Evolutionary conservation across 129 eudicot genomes (phyloP).

Genomic region (Dittrichia graveolens): DNA sequence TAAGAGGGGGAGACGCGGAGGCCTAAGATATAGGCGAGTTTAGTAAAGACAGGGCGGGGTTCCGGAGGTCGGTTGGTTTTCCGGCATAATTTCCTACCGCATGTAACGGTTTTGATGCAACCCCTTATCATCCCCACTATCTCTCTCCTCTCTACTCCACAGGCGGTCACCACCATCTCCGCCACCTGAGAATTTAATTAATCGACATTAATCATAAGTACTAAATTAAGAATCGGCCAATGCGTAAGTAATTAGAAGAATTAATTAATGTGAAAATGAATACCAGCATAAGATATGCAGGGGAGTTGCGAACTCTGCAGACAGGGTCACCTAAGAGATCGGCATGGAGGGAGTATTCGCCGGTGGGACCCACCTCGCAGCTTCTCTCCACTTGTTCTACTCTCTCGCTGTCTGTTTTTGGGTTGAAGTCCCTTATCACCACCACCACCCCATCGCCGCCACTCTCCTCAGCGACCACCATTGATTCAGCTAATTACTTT

Average conservation of each 20-base stretch:
- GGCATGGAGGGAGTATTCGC: slow-evolving; percentile 77
- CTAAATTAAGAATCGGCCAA: background rate
- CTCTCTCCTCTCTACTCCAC: slow-evolving; percentile 42
- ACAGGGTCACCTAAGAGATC: slow-evolving; percentile 96
- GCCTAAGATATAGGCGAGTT: slow-evolving; percentile 86
- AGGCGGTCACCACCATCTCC: slow-evolving; percentile 53
- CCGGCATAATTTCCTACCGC: slow-evolving; percentile 60
- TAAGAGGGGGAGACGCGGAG: slow-evolving; percentile 88
- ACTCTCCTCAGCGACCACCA: slow-evolving; percentile 42
- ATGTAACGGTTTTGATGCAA: slow-evolving; percentile 88
- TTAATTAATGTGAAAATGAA: background rate
- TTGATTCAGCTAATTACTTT: background rate
- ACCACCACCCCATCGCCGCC: slow-evolving; percentile 18
- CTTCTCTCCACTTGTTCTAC: slow-evolving; percentile 82
- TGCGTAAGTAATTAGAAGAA: background rate
- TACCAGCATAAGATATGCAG: slow-evolving; percentile 93
- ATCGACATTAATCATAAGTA: background rate
- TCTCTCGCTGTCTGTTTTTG: slow-evolving; percentile 44
- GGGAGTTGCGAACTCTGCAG: slow-evolving; percentile 90
- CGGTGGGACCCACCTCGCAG: slow-evolving; percentile 89
- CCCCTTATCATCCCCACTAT: slow-evolving; percentile 94
- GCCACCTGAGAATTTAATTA: slow-evolving; percentile 57
- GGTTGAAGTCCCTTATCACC: slow-evolving; percentile 62
- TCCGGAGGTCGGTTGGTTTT: slow-evolving; percentile 24
- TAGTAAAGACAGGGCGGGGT: slow-evolving; percentile 63